These are phyloP conservation scores for Fomitopsis betulina DNA, from an alignment of 1,284 basidiomycete species.

Conservation along the genomic window DNA sequence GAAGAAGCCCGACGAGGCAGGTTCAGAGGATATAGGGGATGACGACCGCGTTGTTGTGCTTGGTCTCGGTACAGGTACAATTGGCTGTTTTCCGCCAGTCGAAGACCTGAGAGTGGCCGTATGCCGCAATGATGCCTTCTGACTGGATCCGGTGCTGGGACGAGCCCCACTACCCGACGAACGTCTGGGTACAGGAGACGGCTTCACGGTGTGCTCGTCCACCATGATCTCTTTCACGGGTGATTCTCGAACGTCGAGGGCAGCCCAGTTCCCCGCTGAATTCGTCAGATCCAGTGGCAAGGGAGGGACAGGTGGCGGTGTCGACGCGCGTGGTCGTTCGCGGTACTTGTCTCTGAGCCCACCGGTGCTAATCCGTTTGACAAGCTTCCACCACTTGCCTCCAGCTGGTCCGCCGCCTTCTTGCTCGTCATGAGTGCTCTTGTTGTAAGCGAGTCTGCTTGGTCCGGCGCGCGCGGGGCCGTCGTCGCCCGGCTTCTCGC, in stretches of 20 bases:
- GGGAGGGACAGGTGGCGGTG: constrained; percentile 57
- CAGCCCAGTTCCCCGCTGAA: constrained; percentile 3
- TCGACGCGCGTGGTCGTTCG: constrained; percentile 10
- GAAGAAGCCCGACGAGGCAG: constrained; percentile 49
- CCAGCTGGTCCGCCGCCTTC: constrained; percentile 31
- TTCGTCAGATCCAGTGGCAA: constrained; percentile 40
- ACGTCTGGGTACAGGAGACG: constrained; percentile 28
- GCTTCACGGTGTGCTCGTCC: constrained; percentile 12
- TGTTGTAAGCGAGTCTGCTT: constrained; percentile 10
- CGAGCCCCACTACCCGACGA: constrained; percentile 27
- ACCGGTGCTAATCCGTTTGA: constrained; percentile 66
- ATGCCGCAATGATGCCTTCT: constrained; percentile 10
- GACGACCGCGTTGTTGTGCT: constrained; percentile 47
- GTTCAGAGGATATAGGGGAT: constrained; percentile 52
- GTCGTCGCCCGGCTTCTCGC: constrained; percentile 3
- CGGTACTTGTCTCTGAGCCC: constrained; percentile 55
- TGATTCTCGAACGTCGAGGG: constrained; percentile 22
- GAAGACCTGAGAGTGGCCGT: constrained; percentile 16
- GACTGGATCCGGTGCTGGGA: constrained; percentile 15
- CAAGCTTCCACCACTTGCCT: constrained; percentile 56
- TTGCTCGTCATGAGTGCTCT: constrained; percentile 23
- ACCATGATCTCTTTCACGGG: constrained; percentile 10
- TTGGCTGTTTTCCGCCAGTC: constrained; percentile 17
- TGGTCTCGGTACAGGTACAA: constrained; percentile 24
- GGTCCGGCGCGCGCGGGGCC: constrained; percentile 6